Evolutionary conservation across 768 basidiomycete genomes (phyloP).

Genomic region (Pulveroboletus sp.): DNA sequence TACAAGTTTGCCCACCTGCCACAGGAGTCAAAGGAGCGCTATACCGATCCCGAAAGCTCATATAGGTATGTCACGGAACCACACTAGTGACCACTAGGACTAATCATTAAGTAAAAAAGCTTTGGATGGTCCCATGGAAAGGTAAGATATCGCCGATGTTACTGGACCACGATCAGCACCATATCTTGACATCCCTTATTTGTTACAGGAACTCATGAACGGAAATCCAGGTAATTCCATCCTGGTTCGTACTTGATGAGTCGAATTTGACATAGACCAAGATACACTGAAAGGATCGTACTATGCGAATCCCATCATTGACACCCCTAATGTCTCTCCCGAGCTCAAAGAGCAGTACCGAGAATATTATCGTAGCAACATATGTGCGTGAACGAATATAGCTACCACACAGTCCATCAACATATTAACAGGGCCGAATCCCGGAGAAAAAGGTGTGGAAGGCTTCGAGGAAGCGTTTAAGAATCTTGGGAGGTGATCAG

Average conservation of each 20-base stretch:
- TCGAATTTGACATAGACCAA: conserved; percentile 24
- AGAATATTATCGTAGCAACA: conserved; percentile 85
- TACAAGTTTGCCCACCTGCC: conserved; percentile 73
- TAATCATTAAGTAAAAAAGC: conserved; percentile 32
- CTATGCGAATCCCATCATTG: conserved; percentile 78
- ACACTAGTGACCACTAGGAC: not conserved
- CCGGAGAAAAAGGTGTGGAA: conserved; percentile 54
- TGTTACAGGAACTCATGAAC: conserved; percentile 85
- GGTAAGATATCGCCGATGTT: conserved; percentile 35
- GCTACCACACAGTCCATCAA: not conserved
- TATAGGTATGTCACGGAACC: conserved; percentile 56
- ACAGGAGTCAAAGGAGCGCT: conserved; percentile 62
- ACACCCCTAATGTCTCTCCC: conserved; percentile 55
- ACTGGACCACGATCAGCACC: not conserved
- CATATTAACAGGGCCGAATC: conserved; percentile 52
- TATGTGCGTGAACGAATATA: conserved; percentile 51
- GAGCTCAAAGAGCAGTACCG: conserved; percentile 55
- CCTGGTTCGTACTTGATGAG: not conserved
- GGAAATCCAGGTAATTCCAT: conserved; percentile 65
- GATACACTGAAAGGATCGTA: conserved; percentile 90
- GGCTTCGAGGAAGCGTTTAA: conserved; percentile 90
- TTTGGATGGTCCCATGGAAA: conserved; percentile 99
- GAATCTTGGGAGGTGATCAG: conserved; percentile 59
- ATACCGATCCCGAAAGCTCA: conserved; percentile 63
- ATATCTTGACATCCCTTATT: not conserved